phyloP scores from a whole-genome alignment of 768 basidiomycete species.

The Xanthoconium stramineum region DNA sequence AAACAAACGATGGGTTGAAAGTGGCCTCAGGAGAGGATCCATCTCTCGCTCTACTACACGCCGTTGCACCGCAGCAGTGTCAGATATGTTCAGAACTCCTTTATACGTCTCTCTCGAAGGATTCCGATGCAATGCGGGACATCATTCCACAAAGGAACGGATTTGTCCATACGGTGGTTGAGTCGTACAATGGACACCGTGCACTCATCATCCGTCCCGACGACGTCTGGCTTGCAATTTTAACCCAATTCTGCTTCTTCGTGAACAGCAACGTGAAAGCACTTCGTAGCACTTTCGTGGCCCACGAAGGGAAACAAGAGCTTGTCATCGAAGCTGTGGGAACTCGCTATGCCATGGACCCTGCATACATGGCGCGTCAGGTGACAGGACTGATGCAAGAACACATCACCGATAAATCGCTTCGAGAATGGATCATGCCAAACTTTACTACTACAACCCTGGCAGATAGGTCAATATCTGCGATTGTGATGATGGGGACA shows the following conservation, averaged over 20 bases:
- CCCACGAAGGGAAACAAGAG: conserved; percentile 17
- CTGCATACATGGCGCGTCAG: conserved; percentile 17
- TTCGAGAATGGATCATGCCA: conserved; percentile 14
- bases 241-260: no score
- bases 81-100: neutral
- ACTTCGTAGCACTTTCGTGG: neutral
- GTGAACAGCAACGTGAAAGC: no score
- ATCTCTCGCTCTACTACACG: neutral
- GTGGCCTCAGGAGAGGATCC: neutral
- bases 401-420: conserved; percentile 4
- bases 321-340: conserved; percentile 15
- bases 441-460: conserved; percentile 33
- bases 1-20: neutral
- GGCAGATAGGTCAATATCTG: conserved; percentile 13
- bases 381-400: conserved; percentile 1
- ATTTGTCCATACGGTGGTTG: conserved; percentile 25
- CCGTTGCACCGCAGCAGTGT: neutral
- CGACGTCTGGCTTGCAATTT: conserved; percentile 35
- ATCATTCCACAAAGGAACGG: conserved; percentile 24
- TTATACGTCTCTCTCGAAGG: neutral
- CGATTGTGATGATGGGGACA: conserved; percentile 35
- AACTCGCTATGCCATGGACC: conserved; percentile 23
- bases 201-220: conserved; percentile 42
- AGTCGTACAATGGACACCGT: conserved; percentile 27
- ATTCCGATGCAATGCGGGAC: neutral